Percentiles rank a stretch among this genome's conserved stretches.
Evolutionary conservation across 345 rosid species (phyloP).

Genomic region (Iberis pinnata): DNA sequence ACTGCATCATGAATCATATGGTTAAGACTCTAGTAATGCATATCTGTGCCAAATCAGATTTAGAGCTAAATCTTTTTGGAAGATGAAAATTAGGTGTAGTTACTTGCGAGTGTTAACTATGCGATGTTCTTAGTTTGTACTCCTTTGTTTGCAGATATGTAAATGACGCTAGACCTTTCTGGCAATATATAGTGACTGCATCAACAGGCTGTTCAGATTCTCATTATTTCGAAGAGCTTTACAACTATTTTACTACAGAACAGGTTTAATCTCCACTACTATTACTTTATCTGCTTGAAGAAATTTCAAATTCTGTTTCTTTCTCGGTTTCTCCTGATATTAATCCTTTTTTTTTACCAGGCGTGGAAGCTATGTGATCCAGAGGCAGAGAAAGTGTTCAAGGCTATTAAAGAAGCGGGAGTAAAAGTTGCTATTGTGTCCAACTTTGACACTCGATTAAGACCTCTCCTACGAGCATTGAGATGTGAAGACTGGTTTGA

Average conservation of each 20-base stretch:
- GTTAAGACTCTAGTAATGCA: not conserved
- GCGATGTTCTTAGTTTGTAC: not conserved
- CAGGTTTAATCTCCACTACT: slow-evolving; percentile 39
- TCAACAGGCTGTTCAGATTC: slow-evolving; percentile 89
- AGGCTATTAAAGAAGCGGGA: slow-evolving; percentile 68
- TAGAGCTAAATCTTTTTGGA: not conserved
- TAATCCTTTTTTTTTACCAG: slow-evolving; percentile 31
- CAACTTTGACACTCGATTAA: slow-evolving; percentile 89
- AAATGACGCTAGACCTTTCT: slow-evolving; percentile 86
- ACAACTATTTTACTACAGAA: slow-evolving; percentile 71
- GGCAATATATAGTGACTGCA: slow-evolving; percentile 84
- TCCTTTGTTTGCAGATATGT: slow-evolving; percentile 55
- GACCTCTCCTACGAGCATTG: slow-evolving; percentile 73
- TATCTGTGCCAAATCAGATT: not conserved
- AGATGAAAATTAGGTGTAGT: too few species aligned
- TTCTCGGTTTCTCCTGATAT: slow-evolving; percentile 19
- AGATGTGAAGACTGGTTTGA: slow-evolving; percentile 94
- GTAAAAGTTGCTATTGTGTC: slow-evolving; percentile 89
- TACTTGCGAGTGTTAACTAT: not conserved
- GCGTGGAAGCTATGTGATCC: slow-evolving; percentile 98
- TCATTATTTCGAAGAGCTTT: slow-evolving; percentile 88
- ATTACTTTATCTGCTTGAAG: not conserved
- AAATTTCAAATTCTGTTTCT: not conserved
- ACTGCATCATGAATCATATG: slow-evolving; percentile 7
- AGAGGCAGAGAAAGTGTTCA: slow-evolving; percentile 76